These are phyloP conservation scores for Ilyonectria destructans DNA, from an alignment of 2,329 filamentous ascomycete species.

Conservation along the genomic window DNA sequence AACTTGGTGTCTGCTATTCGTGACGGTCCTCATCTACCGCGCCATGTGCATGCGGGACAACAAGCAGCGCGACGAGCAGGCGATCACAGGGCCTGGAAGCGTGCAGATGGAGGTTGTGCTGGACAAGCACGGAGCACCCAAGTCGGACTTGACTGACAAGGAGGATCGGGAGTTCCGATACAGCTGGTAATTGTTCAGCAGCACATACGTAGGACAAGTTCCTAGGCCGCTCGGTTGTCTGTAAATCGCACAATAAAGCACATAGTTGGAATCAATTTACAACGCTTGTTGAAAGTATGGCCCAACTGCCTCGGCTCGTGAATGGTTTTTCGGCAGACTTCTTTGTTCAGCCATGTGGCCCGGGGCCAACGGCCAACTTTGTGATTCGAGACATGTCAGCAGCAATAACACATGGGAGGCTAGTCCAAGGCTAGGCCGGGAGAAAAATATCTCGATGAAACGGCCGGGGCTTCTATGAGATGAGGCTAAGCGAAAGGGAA, in stretches of 20 bases:
- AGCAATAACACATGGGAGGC: background rate
- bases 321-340: background rate
- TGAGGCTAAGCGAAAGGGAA: constrained; percentile 15
- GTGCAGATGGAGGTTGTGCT: constrained; percentile 14
- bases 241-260: background rate
- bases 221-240: background rate
- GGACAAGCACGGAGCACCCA: constrained; percentile 27
- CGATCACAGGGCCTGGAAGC: background rate
- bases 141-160: constrained; percentile 28
- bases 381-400: constrained; percentile 19
- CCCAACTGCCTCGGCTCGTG: background rate
- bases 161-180: constrained; percentile 30
- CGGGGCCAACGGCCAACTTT: background rate
- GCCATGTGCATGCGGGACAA: constrained; percentile 20
- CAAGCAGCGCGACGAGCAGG: constrained; percentile 22
- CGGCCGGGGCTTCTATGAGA: constrained; percentile 17
- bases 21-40: constrained; percentile 19
- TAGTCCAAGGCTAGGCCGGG: background rate
- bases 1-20: constrained; percentile 21
- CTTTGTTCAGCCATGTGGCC: background rate
- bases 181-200: constrained; percentile 7
- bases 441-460: constrained; percentile 20
- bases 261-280: background rate
- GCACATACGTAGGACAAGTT: background rate
- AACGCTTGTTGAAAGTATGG: background rate